Base-by-base conservation (phyloP, 2,329 filamentous ascomycete species). In the Penicillium hordei region DNA sequence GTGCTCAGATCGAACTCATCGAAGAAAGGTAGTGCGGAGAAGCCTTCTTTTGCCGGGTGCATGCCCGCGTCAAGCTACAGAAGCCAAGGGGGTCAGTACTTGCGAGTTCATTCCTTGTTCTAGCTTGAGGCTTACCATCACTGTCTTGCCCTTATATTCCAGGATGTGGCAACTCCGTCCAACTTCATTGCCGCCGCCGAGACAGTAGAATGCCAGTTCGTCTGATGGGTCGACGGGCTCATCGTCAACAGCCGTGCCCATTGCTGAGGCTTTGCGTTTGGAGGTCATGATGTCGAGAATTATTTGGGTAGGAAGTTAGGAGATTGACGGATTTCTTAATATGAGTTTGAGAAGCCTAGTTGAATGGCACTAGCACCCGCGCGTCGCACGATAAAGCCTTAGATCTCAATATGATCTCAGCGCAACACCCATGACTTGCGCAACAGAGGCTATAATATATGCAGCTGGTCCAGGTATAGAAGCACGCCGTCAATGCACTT, bases 91-190 rank as follows among this genome's bases (percentile, higher is more conserved):
- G 13, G 39, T 62, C 39, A 63, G 59, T 61, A 58, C 50, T 23
- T 45, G 34, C 46, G 17, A 29, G 49, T 15, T 38, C 42, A 33
- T 5, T 27, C 19, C 6, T 25, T 7, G 9, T 12, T 13, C 9
- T 44, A 31, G 9, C 34, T 25, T 29, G 34, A 52, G 25, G 73
- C 86, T 66, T 80, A 95, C 92, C 94, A 99, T 99, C 66, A 99
- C 91, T 6, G 93, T 97, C 78, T 99, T 99, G 61, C 94, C 94
- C 78, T 97, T 99, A 84, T 99, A 99, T 72, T 97, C 92, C 59
- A 99, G 87, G 68, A 99, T 96, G 74, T 99, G 94, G 76, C 94
- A 97, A 65, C 94, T 97, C 65, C 94, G 85, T 53, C 94, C 94
- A 61, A 99, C 94, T 78, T 99, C 94, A 75, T 97, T 97, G 66